phyloP scores from a whole-genome alignment of 176 grass and related monocot genomes.

The Phoenix roebelenii region DNA sequence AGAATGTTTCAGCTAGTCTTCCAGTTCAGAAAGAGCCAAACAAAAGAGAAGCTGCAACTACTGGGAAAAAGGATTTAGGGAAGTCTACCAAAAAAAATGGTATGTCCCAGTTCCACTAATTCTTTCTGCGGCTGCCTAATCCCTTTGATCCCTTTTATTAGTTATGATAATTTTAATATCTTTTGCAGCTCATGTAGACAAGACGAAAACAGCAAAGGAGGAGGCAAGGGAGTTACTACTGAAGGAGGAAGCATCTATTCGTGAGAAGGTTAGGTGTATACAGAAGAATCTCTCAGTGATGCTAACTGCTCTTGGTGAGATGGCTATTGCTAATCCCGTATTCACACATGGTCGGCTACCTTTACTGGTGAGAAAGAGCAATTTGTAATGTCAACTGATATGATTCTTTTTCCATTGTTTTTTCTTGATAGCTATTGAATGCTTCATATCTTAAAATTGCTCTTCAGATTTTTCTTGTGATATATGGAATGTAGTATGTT shows the following conservation, averaged over 20 bases:
- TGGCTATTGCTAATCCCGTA: slow-evolving; percentile 86
- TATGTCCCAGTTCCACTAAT: slow-evolving; percentile 19
- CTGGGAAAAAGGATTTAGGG: slow-evolving; percentile 54
- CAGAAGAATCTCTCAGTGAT: slow-evolving; percentile 76
- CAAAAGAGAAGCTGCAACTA: slow-evolving; percentile 46
- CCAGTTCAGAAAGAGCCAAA: slow-evolving; percentile 33
- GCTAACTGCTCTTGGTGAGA: slow-evolving; percentile 73
- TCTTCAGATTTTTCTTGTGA: too few species aligned
- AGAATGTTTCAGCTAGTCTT: slow-evolving; percentile 23
- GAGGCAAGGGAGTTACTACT: slow-evolving; percentile 77
- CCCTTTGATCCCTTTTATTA: too few species aligned
- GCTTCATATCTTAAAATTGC: too few species aligned
- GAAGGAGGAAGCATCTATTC: slow-evolving; percentile 73
- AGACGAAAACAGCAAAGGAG: slow-evolving; percentile 91
- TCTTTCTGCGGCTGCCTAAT: too few species aligned
- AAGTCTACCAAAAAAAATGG: slow-evolving; percentile 70
- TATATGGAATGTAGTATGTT: too few species aligned
- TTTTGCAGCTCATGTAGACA: slow-evolving; percentile 48
- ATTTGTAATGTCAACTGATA: slow-evolving; percentile 4
- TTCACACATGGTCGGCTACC: slow-evolving; percentile 90
- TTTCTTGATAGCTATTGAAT: background rate
- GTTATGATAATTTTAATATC: background rate
- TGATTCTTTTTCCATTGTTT: slow-evolving; percentile 1
- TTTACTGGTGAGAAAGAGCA: slow-evolving; percentile 47
- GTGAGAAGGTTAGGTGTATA: slow-evolving; percentile 59